phyloP scores from a whole-genome alignment of 768 basidiomycete genomes.

The Boletus rex-veris region DNA sequence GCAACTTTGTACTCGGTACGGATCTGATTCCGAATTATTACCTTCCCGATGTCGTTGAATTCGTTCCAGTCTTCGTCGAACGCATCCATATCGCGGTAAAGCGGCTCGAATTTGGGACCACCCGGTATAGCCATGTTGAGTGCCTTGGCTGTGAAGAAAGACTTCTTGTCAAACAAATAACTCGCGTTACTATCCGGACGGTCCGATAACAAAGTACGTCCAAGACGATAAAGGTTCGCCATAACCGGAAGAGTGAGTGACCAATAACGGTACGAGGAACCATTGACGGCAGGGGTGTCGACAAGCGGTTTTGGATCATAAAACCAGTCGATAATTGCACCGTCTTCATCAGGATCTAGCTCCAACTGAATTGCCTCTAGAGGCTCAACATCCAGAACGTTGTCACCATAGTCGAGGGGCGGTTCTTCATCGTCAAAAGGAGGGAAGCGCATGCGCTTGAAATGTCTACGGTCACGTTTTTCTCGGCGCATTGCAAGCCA shows the following conservation, averaged over 20 bases:
- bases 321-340: conserved; percentile 94
- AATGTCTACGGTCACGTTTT: conserved; percentile 97
- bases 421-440: conserved; percentile 99
- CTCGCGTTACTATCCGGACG: conserved; percentile 86
- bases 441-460: conserved; percentile 99
- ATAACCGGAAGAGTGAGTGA: conserved; percentile 89
- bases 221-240: conserved; percentile 95
- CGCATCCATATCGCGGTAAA: conserved; percentile 94
- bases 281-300: conserved; percentile 89
- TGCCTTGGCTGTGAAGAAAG: conserved; percentile 98
- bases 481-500: conserved; percentile 99
- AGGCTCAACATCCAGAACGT: conserved; percentile 96
- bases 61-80: conserved; percentile 99
- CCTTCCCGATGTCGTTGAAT: conserved; percentile 99
- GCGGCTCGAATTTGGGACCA: conserved; percentile 97
- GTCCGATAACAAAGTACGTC: conserved; percentile 90
- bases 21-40: conserved; percentile 98
- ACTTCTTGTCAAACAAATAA: conserved; percentile 95
- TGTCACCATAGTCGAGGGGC: conserved; percentile 98
- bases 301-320: conserved; percentile 95
- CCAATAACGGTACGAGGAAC: conserved; percentile 91
- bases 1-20: conserved; percentile 99
- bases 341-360: conserved; percentile 87
- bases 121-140: conserved; percentile 97
- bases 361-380: conserved; percentile 97